Evolutionary conservation across 2,329 filamentous ascomycete species (phyloP).

Genomic region (Fusarium sp.): DNA sequence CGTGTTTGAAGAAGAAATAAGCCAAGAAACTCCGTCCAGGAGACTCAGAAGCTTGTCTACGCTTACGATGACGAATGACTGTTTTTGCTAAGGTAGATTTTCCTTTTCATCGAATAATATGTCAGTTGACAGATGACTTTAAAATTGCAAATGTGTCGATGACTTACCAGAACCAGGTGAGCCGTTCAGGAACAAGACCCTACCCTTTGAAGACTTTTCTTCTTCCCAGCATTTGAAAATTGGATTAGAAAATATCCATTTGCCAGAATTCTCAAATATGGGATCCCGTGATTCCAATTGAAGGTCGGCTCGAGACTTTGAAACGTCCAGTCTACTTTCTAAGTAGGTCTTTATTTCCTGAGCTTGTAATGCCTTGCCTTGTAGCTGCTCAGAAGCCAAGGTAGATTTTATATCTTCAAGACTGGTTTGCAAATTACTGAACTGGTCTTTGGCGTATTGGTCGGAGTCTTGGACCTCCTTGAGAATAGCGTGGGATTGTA

Average conservation of each 20-base stretch:
- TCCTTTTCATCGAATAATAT: background rate
- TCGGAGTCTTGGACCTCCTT: background rate
- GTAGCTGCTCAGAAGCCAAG: rapidly evolving
- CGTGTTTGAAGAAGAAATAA: background rate
- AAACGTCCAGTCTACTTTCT: background rate
- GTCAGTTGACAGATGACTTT: rapidly evolving
- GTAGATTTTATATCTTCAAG: background rate
- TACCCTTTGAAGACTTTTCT: rapidly evolving
- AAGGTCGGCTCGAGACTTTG: rapidly evolving
- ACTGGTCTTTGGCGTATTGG: rapidly evolving
- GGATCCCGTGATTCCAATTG: rapidly evolving
- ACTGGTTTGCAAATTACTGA: rapidly evolving
- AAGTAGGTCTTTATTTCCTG: background rate
- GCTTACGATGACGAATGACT: rapidly evolving
- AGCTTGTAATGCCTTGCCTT: rapidly evolving
- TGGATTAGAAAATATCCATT: rapidly evolving
- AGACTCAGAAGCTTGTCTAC: rapidly evolving
- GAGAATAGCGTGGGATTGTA: background rate
- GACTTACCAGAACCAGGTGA: background rate
- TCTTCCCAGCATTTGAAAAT: rapidly evolving
- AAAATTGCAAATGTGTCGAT: rapidly evolving
- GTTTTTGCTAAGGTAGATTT: background rate
- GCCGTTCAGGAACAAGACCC: rapidly evolving
- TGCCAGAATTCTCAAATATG: rapidly evolving
- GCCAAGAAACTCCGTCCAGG: rapidly evolving